Evolutionary conservation across 495 filamentous ascomycete species (phyloP).

Genomic region (Penicillium pancosmium): DNA sequence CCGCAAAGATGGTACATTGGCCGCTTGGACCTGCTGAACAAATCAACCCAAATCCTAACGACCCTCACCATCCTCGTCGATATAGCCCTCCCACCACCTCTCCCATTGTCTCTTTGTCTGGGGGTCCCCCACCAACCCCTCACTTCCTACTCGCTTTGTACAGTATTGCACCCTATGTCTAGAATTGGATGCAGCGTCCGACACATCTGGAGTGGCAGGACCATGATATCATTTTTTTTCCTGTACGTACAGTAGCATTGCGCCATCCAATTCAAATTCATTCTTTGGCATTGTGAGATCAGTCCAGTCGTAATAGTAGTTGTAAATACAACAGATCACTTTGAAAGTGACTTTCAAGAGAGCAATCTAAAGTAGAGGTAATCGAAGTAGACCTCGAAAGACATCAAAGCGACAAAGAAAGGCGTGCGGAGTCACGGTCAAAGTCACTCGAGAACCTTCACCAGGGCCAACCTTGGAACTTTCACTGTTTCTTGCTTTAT

Average conservation of each 20-base stretch:
- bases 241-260: constrained; percentile 14
- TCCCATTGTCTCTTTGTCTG: constrained; percentile 15
- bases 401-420: background rate
- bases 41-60: background rate
- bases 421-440: background rate
- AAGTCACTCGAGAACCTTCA: background rate
- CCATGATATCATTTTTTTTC: constrained; percentile 12
- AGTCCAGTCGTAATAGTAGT: background rate
- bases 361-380: background rate
- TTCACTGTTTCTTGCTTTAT: background rate
- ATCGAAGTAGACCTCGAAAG: background rate
- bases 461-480: background rate
- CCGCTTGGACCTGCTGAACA: constrained; percentile 83
- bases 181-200: constrained; percentile 22
- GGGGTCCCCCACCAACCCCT: constrained; percentile 4
- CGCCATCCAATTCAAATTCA: constrained; percentile 10
- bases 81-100: constrained; percentile 8
- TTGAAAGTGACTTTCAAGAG: background rate
- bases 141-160: constrained; percentile 25
- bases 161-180: constrained; percentile 30
- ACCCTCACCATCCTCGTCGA: background rate
- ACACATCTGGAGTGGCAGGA: constrained; percentile 18
- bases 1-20: constrained; percentile 82
- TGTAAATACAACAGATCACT: background rate
- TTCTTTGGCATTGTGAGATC: constrained; percentile 6